Conservation (phyloP, 2,329 filamentous ascomycete species). For the Clonostachys byssicola region DNA sequence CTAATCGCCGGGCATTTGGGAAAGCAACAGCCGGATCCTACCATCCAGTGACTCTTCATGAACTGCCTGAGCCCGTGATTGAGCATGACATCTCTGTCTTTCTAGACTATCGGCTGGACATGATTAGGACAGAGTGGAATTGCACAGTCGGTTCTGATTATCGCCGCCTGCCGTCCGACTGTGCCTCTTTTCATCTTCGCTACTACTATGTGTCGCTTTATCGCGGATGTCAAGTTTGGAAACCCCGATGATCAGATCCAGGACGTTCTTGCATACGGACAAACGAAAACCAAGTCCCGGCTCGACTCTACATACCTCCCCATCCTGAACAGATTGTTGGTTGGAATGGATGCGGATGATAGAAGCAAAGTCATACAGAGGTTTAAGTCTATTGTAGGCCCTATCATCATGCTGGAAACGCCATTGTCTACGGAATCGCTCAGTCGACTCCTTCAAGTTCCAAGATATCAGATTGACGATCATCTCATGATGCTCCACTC, state of each 20-base stretch:
- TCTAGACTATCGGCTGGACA: constrained; percentile 17
- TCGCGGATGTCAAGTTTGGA: constrained; percentile 7
- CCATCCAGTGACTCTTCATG: constrained; percentile 24
- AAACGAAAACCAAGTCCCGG: not conserved
- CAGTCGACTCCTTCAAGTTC: not conserved
- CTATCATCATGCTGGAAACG: not conserved
- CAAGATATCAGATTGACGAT: not conserved
- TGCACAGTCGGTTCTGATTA: constrained; percentile 1
- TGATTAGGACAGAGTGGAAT: constrained; percentile 14
- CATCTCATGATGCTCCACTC: constrained; percentile 1
- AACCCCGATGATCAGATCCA: not conserved
- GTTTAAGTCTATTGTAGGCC: not conserved
- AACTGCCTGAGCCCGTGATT: constrained; percentile 17
- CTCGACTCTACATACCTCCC: constrained; percentile 4
- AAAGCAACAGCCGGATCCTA: constrained; percentile 16
- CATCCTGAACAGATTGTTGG: constrained; percentile 2
- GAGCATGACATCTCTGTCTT: constrained; percentile 26
- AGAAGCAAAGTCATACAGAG: not conserved
- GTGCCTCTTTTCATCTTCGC: constrained; percentile 24
- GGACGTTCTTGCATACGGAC: not conserved
- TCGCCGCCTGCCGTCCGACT: no score
- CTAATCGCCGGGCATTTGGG: constrained; percentile 23
- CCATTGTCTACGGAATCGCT: not conserved
- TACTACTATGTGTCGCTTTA: constrained; percentile 14
- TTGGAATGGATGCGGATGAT: not conserved